Base-by-base conservation (phyloP, 805 yeast species). In the Hanseniaspora taiwanica region DNA sequence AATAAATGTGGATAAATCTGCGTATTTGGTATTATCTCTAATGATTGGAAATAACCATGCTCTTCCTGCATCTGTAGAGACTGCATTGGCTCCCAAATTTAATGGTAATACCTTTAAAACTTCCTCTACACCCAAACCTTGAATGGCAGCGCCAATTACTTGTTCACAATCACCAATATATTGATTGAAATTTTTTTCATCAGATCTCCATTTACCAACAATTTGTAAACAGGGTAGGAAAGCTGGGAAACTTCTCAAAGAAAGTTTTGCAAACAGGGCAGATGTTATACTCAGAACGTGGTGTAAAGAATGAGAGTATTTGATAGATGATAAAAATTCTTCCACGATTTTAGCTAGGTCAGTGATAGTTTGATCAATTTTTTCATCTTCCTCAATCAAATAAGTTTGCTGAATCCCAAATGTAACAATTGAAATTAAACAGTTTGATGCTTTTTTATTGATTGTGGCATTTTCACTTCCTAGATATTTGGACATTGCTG, bases 21-120 rank as follows among this genome's bases (percentile, higher is more conserved):
- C 80, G 51, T 75, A 71, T 50, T 78, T 72, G 21, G 85, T 81
- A 52, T 83, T 77, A 52, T 87, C 96, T 63, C 96, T 79, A 45
- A 91, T 69, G 25, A 91, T 57, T 9, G 98, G 98, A 47, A 91
- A 69, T 50, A 91, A 55, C 96, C 97, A 91, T 36, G 96, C 96
- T 56, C 97, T 74, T 36, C 96, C 96, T 12, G 36, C 36, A 12
- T 36, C 41, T 12, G 38, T 35, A n/a, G 78, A 71, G 34, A 69
- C 67, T 24, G 63, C 60, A 20, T 64, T 50, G 18, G 63, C 57
- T 23, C 69, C 66, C 50, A 91, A 67, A 54, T 89, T 85, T 53
- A 91, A 66, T 6, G 99, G 97, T 25, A 91, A 66, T 4, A 72
- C 64, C 36, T 72, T 60, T 45, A 89, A 63, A 2, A 91, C 91